Base-by-base conservation (phyloP, 208 protist species). In the Novymonas esmeraldas region DNA sequence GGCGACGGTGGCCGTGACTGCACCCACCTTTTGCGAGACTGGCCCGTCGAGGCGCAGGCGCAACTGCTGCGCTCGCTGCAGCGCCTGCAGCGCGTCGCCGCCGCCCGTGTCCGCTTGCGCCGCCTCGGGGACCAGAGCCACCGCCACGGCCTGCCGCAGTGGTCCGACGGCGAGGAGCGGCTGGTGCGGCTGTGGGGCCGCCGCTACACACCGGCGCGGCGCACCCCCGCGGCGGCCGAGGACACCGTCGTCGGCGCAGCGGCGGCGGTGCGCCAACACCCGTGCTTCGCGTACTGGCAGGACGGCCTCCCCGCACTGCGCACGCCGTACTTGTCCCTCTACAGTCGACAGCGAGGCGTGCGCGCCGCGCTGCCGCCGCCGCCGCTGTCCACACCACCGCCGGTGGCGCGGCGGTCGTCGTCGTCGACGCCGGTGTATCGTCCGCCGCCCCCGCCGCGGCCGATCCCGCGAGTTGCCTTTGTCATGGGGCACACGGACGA, bases 1-100 rank as follows among this genome's bases (percentile, higher is more conserved):
- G 6, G 39, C 14, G 26, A 28, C 33, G 22, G 20, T 26, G n/a
- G 45, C 18, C 1, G 6, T 11, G 29, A 14, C 20, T 4, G 9
- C 46, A 55, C 68, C 49, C 79, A 52, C 2, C 64, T 89, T 56
- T 38, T 54, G 14, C 22, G 48, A 3, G 57, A 46, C 14, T 85
- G 81, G 67, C 80, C 87, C 0, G 24, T 20, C 5, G 60, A 44
- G 7, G 67, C 81, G 44, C 75, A 68, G 5, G 22, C 54, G 9
- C 65, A 84, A 13, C 61, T 93, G 11, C 33, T 71, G 16, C 76
- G 64, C 38, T 93, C 87, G 20, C 67, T 93, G 20, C 65, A 70
- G 10, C 74, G 81, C n/a, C 70, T 93, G 18, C 81, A 77, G 33
- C 73, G 75, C 0, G 82, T 78, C 6, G 87, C 87, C 0, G 38